A percentile compares a stretch with the other conserved stretches of the same genome.
Evolutionary conservation across 345 rosid species (phyloP).

Genomic region (Combretum micranthum): DNA sequence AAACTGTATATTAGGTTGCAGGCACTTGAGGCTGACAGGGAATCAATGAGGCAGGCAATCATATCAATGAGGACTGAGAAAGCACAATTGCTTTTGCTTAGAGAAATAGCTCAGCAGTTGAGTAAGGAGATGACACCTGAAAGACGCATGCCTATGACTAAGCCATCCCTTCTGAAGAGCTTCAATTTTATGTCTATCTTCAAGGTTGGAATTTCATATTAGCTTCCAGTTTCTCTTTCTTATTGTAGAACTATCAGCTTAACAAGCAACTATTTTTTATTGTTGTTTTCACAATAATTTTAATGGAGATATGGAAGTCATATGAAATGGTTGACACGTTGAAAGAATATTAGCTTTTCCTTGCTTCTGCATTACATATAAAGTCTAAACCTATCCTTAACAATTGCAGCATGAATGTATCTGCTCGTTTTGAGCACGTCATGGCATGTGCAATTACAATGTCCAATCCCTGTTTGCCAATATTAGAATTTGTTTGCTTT

Average conservation of each 20-base stretch:
- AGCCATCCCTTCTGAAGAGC: conserved; percentile 34
- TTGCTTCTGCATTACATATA: too few relatives aligned
- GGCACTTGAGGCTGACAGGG: conserved; percentile 93
- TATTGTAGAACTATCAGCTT: background rate
- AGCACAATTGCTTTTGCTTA: conserved; percentile 72
- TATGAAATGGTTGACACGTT: too few relatives aligned
- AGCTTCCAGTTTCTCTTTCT: background rate
- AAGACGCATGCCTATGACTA: conserved; percentile 34
- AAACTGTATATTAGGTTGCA: conserved; percentile 89
- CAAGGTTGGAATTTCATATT: conserved; percentile 42
- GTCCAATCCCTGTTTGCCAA: too few relatives aligned
- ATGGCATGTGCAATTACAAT: too few relatives aligned
- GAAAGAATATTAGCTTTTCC: too few relatives aligned
- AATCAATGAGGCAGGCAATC: conserved; percentile 89
- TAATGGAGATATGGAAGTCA: too few relatives aligned
- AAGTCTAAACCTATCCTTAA: too few relatives aligned
- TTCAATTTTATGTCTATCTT: conserved; percentile 53
- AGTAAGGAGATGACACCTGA: conserved; percentile 71
- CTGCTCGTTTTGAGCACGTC: too few relatives aligned
- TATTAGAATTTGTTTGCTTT: too few relatives aligned
- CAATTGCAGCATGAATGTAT: too few relatives aligned
- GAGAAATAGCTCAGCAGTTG: conserved; percentile 93
- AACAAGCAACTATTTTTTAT: background rate
- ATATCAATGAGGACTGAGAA: conserved; percentile 90
- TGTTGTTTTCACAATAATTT: background rate